These are phyloP conservation scores for Pholiota conissans DNA, from an alignment of 768 basidiomycete genomes.

Conservation along the genomic window DNA sequence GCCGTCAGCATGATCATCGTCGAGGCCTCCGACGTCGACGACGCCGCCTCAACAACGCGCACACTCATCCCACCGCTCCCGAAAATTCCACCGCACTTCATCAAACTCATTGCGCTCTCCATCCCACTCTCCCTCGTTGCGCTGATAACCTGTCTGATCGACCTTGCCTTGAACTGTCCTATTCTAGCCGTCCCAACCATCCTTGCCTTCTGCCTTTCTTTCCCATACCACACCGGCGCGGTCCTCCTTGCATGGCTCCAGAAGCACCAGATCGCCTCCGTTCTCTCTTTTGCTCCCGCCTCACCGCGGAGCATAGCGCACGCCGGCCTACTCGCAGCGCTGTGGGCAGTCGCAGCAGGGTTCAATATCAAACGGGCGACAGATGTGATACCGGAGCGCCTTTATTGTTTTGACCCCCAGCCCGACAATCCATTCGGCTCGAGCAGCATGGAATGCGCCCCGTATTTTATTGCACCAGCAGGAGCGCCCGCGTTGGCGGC, in stretches of 20 bases:
- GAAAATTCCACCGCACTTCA: background rate
- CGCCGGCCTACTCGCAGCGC: background rate
- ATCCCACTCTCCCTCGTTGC: background rate
- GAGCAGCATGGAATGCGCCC: no score
- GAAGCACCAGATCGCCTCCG: background rate
- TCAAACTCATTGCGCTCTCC: background rate
- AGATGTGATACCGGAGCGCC: background rate
- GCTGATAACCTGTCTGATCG: background rate
- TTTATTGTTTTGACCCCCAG: no score
- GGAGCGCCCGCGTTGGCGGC: background rate
- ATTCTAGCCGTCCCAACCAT: background rate
- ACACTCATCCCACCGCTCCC: background rate
- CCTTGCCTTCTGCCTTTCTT: background rate
- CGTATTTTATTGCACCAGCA: no score
- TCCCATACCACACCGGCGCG: background rate
- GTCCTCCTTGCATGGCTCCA: background rate
- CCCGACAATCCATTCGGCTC: no score
- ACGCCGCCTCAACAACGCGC: background rate
- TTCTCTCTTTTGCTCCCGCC: background rate
- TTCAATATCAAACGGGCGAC: background rate
- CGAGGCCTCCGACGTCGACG: background rate
- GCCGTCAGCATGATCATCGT: background rate
- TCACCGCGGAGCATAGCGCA: background rate
- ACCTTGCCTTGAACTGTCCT: background rate
- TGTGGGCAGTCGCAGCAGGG: background rate